phyloP scores from a whole-genome alignment of 345 rosid genomes.

The Pistacia atlantica region DNA sequence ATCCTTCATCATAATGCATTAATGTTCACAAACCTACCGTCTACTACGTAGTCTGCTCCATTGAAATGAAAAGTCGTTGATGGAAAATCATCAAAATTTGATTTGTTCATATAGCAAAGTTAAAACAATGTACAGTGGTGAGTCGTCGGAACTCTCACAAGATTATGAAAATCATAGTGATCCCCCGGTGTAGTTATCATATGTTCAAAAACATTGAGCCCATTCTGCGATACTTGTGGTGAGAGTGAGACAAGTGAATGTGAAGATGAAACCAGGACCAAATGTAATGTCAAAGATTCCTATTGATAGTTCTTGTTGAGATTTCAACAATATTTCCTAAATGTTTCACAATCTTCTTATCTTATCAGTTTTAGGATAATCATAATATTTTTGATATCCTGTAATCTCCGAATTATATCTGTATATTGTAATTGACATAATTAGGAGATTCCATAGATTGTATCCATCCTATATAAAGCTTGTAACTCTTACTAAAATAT shows the following conservation, averaged over 20 bases:
- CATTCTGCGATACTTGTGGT: not conserved
- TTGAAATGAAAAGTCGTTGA: slow-evolving; percentile 4
- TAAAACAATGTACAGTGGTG: not conserved
- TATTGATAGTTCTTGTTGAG: too few relatives aligned
- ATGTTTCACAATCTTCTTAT: too few relatives aligned
- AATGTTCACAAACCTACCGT: not conserved
- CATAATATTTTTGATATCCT: too few relatives aligned
- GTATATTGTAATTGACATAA: too few relatives aligned
- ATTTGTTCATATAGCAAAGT: not conserved
- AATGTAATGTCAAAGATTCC: too few relatives aligned
- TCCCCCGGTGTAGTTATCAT: not conserved
- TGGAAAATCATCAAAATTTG: not conserved
- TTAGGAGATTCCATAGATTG: too few relatives aligned
- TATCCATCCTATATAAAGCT: too few relatives aligned
- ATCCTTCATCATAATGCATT: too few relatives aligned
- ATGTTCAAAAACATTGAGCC: not conserved
- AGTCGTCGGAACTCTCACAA: not conserved
- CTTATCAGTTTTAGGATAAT: too few relatives aligned
- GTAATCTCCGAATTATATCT: too few relatives aligned
- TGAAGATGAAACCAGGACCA: not conserved
- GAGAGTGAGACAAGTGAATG: not conserved
- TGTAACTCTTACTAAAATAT: too few relatives aligned
- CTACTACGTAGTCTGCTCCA: slow-evolving; percentile 4
- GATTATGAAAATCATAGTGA: not conserved
- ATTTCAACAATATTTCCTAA: too few relatives aligned